Evolutionary conservation across 2,329 filamentous ascomycete species (phyloP), one percentile per base, ranked within the genome.

Genomic region (Aureobasidium musti): DNA sequence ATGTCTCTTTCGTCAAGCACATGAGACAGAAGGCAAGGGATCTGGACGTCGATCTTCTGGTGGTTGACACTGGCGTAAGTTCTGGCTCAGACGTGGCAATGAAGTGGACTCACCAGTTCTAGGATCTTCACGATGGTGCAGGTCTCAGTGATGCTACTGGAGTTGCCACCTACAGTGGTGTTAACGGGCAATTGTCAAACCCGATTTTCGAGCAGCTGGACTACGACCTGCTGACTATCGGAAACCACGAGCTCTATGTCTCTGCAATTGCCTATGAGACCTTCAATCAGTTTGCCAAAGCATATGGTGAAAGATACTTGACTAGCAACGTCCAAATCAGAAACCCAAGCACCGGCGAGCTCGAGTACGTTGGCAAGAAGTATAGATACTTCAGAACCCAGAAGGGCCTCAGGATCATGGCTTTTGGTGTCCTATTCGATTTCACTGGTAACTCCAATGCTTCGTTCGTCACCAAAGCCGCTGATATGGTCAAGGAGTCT

Each of bases 221-320:
- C 67, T 85, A 85, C 69, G 83, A 85, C 70, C 69, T 86, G 28
- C 75, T 86, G 47, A 82, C 82, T 2, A 83, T 84, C 66, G 83
- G 85, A 2, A 89, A 89, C 72, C 87, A 90, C 70, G 87, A 89
- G 76, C 81, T 90, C 7, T 89, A 89, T 72, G 80, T 87, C 11
- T 82, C 83, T 11, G 82, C 86, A 35, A 82, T 89, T 60, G 83
- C 87, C 0, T 87, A 88, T 68, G 82, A 89, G 71, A 84, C 85
- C 11, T 86, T 87, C 72, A 79, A 79, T 68, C 81, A 85, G 61
- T 87, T 89, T 70, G 82, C 84, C 43, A 82, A 82, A 65, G 81
- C 83, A 67, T 90, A 86, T 75, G 73, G 83, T 45, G 83, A 84
- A 54, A 79, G 76, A 67, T 85, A 84, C 69, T 72, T 85, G 26